Evolutionary conservation across 176 grass and related monocot species (phyloP), one percentile per base, ranked within the genome.

Genomic region (Oryza officinalis): DNA sequence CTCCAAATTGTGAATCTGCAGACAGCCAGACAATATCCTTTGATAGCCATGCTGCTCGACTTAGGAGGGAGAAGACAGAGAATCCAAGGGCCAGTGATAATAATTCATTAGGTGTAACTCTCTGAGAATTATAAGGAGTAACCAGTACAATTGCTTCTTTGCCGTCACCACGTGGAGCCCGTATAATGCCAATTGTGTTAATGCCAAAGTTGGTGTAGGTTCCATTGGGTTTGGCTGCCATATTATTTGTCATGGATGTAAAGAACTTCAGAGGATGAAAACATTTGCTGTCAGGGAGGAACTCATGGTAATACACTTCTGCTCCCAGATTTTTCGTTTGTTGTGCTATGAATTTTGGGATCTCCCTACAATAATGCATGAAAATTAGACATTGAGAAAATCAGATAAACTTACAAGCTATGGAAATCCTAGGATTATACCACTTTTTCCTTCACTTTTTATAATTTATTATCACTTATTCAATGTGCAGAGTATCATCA

Each of bases 101-200:
- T 78, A 85, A 52, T 77, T 95, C 96, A 91, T 82, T 93, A 11
- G 72, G 45, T 75, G 83, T 61, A 78, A 86, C 72, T 44, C 85
- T 80, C 64, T 88, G 85, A 78, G 85, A 91, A 90, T 95, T 91
- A 76, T 95, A 98, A 81, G 96, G 96, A 86, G 88, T 93, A 67
- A 98, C 93, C 44, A 98, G 71, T 15, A 98, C 93, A 83, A 98
- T 93, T 83, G 90, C 91, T 84, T 98, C 96, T 91, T 98, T 98
- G 65, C 96, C 96, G 88, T 98, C 96, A 60, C 96, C 95, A 37
- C 89, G 85, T 83, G 96, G 96, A 80, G 96, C 93, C 64, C 93
- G 88, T 77, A 98, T 80, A 79, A 98, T 91, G 26, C 96, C 96
- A 35, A 95, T 32, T 80, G 89, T 87, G 84, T 92, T 95, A 65